Base-by-base conservation (phyloP, 2,329 filamentous ascomycete genomes). In the Aspergillus aculeatus region DNA sequence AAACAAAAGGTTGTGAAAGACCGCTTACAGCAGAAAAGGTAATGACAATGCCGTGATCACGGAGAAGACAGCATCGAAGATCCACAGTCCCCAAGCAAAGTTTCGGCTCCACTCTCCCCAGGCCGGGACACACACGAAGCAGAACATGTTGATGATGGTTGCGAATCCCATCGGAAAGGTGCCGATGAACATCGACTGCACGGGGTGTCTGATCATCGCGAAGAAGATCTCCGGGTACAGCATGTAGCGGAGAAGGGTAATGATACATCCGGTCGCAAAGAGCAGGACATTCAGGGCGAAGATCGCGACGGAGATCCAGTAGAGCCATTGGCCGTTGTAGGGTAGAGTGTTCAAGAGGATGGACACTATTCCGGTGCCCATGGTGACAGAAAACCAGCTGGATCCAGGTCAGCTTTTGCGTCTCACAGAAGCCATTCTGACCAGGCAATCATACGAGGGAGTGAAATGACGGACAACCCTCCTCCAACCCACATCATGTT, bases 121-220 rank as follows among this genome's bases (percentile, higher is more conserved):
- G n/a, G 75, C 77, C 0, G 82, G 82, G 7, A 82, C 78, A 70
- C 86, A 89, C 35, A 85, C 78, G 32, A 85, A 79, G 12, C 86
- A 79, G 70, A 86, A 83, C 81, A 87, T 86, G 62, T 87, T 86
- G 61, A 90, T 83, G 48, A 90, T 84, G 1, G 87, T 90, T 0
- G 86, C 84, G 59, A 90, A 82, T 0, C 82, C 87, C 85, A 90
- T 90, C 0, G 87, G 87, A 32, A 89, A 82, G 0, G 86, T 88
- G 0, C 84, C 88, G 3, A 91, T 75, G 64, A 91, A 91, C 56
- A 91, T 78, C 1, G 84, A 87, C 68, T 91, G 86, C 1, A 82
- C 82, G 0, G 86, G 87, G 69, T 91, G 86, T 2, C 78, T 75
- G 38, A 91, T 82, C 87, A 91, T 89, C 16, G 82, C 84, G 0